A percentile compares a stretch with the other conserved stretches of the same genome.
phyloP scores from a whole-genome alignment of 805 yeast species.

The Naumovozyma baii region DNA sequence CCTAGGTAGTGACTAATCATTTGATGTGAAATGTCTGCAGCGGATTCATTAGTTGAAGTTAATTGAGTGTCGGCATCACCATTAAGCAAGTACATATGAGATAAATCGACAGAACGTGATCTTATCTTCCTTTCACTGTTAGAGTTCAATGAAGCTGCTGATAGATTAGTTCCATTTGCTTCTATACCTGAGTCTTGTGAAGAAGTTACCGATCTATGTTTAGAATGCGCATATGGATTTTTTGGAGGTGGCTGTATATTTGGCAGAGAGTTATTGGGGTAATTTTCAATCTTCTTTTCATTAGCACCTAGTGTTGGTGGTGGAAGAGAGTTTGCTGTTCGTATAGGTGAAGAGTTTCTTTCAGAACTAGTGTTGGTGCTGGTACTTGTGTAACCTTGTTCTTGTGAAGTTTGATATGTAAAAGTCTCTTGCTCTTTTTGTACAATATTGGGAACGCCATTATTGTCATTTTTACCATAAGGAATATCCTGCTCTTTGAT shows the following conservation, averaged over 20 bases:
- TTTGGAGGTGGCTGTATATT: neutral
- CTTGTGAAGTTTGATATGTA: neutral
- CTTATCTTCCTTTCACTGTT: neutral
- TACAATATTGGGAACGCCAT: neutral
- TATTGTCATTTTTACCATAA: slow-evolving; percentile 1
- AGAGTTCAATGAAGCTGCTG: neutral
- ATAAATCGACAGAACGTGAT: slow-evolving; percentile 34
- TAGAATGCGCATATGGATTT: neutral
- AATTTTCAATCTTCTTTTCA: neutral
- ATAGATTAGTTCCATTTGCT: neutral
- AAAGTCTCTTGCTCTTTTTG: neutral
- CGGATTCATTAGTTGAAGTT: slow-evolving; percentile 32
- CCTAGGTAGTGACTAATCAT: slow-evolving; percentile 46
- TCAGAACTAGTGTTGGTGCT: neutral
- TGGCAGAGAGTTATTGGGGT: neutral
- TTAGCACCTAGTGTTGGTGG: neutral
- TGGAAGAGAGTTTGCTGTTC: neutral
- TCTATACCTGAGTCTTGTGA: neutral
- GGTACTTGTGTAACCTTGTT: neutral
- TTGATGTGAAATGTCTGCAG: slow-evolving; percentile 45
- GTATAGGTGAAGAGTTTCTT: neutral
- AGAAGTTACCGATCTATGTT: neutral
- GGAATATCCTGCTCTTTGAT: slow-evolving; percentile 4
- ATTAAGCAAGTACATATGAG: slow-evolving; percentile 33
- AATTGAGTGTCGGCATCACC: slow-evolving; percentile 27